Conservation (phyloP, 805 yeast genomes). For the Grigorovia humatica region DNA sequence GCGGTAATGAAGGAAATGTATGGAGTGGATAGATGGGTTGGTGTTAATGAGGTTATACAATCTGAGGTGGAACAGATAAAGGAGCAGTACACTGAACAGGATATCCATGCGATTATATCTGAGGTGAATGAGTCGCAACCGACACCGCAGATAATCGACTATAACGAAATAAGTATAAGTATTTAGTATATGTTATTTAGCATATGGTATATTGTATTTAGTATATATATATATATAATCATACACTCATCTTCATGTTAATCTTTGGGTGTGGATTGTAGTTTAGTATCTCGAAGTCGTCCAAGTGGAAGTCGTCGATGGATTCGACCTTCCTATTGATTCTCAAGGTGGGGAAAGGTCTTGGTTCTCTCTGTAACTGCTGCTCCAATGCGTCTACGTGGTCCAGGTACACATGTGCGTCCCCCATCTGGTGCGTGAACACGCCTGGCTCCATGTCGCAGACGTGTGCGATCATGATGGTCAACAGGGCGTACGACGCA, state of each 20-base stretch:
- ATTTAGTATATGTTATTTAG: neutral
- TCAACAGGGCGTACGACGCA: slow-evolving; percentile 88
- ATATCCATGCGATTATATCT: neutral
- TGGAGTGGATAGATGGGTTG: neutral
- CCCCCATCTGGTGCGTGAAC: slow-evolving; percentile 91
- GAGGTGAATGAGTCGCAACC: neutral
- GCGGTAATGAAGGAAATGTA: slow-evolving; percentile 14
- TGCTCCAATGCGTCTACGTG: slow-evolving; percentile 85
- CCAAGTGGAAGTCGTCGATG: slow-evolving; percentile 82
- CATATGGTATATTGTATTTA: neutral
- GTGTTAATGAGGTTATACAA: neutral
- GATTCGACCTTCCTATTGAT: slow-evolving; percentile 56
- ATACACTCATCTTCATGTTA: slow-evolving; percentile 96
- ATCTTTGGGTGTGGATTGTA: slow-evolving; percentile 78
- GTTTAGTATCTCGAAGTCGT: slow-evolving; percentile 72
- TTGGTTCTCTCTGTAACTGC: slow-evolving; percentile 69
- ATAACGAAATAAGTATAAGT: slow-evolving; percentile 15
- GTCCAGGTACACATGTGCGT: slow-evolving; percentile 88
- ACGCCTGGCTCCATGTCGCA: slow-evolving; percentile 94
- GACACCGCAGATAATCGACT: slow-evolving; percentile 23
- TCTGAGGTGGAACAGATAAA: neutral
- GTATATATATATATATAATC: slow-evolving; percentile 9
- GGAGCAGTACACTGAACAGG: neutral
- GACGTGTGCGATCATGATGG: slow-evolving; percentile 93
- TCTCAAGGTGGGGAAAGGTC: slow-evolving; percentile 65